phyloP scores from a whole-genome alignment of 208 protist genomes.

The Wallacemonas collosoma region DNA sequence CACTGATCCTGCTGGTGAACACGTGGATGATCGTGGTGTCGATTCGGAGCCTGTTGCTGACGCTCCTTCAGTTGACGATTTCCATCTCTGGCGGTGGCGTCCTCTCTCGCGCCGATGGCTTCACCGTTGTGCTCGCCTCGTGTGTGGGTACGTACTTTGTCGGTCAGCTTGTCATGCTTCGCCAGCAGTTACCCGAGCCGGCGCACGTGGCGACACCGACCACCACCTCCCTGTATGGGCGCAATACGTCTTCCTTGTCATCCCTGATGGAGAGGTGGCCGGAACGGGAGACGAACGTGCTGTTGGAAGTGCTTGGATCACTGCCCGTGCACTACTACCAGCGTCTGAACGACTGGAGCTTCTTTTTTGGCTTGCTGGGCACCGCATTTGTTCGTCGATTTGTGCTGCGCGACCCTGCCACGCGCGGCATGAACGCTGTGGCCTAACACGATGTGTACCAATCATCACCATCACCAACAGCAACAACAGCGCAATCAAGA shows the following conservation, averaged over 20 bases:
- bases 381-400: constrained; percentile 45
- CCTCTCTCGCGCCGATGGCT: constrained; percentile 49
- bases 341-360: constrained; percentile 68
- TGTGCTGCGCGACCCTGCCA: constrained; percentile 34
- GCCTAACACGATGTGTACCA: neutral
- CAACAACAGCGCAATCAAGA: neutral
- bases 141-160: constrained; percentile 75
- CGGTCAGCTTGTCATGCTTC: constrained; percentile 72
- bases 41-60: constrained; percentile 78
- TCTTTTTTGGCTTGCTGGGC: constrained; percentile 39
- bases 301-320: constrained; percentile 39
- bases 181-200: constrained; percentile 36
- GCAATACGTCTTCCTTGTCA: constrained; percentile 13
- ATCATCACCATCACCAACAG: neutral
- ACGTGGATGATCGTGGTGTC: constrained; percentile 66
- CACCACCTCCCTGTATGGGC: too few relatives aligned
- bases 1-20: constrained; percentile 67
- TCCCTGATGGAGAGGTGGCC: constrained; percentile 17
- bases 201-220: neutral
- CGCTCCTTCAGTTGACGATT: constrained; percentile 72
- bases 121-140: constrained; percentile 60
- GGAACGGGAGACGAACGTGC: constrained; percentile 29
- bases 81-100: constrained; percentile 51
- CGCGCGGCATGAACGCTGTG: constrained; percentile 22
- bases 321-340: constrained; percentile 73